Evolutionary conservation across 75 land plant species (phyloP), one percentile per base, ranked within the genome.

Genomic region (Gnetum montanum): DNA sequence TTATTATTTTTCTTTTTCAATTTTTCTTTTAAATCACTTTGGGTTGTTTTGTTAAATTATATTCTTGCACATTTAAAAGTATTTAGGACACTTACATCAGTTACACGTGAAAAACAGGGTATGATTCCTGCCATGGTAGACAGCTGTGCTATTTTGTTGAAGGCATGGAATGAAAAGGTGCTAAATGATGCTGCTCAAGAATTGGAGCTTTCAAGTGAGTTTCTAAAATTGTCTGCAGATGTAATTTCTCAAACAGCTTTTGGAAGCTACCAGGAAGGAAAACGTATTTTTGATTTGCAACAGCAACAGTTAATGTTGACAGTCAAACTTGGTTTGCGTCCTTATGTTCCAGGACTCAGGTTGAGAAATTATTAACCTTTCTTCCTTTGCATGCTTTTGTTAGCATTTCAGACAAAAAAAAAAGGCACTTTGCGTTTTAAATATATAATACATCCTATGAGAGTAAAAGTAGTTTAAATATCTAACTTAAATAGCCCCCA

Each of bases 211-310:
- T 58, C 59, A 60, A 68, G 2, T n/a, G 65, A 73, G 52, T 58
- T 81, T 36, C 63, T 55, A 6, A 59, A 37, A 4, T 47, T 81
- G n/a, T 70, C 77, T 20, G 63, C 64, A 44, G 77, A 77, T 60
- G 70, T 64, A 23, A 81, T 81, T 20, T 68, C 84, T 8, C 41
- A 67, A 24, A 60, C 84, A 31, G 81, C 81, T 22, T 81, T 81
- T 62, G 84, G 84, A 31, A 69, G 73, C 70, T 72, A 69, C 60
- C 51, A 60, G 56, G 65, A 72, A 49, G 81, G 84, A 4, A 68
- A 57, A 27, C 10, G 38, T 12, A 61, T 77, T 22, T 69, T 77
- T 36, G 51, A 71, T 47, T 65, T 75, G 28, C 67, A 73, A 55
- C 29, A 51, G 0, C 61, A 81, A 52, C 61, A 18, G 15, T 31